phyloP scores from a whole-genome alignment of 1,284 basidiomycete genomes.

The Cutaneotrichosporon dermatis region DNA sequence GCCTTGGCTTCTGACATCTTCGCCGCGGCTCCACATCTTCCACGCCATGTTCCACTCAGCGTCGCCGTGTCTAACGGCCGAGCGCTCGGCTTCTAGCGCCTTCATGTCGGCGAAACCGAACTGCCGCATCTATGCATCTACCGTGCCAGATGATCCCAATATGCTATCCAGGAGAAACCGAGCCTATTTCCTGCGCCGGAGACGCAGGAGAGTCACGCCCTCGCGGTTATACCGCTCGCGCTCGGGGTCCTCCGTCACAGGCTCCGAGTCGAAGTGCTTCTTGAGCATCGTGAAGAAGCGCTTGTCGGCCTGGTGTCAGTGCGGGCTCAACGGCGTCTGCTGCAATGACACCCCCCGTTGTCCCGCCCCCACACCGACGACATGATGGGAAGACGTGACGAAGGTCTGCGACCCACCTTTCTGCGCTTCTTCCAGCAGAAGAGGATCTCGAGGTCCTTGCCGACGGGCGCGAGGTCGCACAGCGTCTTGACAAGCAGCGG shows the following conservation, averaged over 20 bases:
- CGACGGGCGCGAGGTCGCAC: conserved; percentile 55
- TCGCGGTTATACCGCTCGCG: conserved; percentile 41
- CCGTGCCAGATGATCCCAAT: no score
- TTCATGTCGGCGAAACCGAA: no score
- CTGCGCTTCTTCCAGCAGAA: conserved; percentile 93
- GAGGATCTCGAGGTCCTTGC: conserved; percentile 61
- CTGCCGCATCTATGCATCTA: no score
- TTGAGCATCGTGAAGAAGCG: conserved; percentile 79
- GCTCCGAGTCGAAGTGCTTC: conserved; percentile 64
- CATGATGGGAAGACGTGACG: background rate
- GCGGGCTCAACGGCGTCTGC: no score
- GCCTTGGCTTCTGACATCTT: no score
- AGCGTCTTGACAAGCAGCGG: conserved; percentile 79
- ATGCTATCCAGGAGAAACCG: no score
- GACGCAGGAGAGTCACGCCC: conserved; percentile 40
- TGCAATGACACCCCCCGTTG: no score
- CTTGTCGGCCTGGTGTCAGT: conserved; percentile 67
- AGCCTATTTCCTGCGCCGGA: conserved; percentile 16
- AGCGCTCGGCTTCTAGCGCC: no score
- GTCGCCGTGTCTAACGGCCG: no score
- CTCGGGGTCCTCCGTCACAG: conserved; percentile 44
- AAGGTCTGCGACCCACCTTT: conserved; percentile 58
- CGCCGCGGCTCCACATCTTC: no score
- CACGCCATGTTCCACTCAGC: no score
- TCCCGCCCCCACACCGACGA: no score